Evolutionary conservation across 805 yeast genomes (phyloP).

Genomic region (Ogataea thermomethanolica): DNA sequence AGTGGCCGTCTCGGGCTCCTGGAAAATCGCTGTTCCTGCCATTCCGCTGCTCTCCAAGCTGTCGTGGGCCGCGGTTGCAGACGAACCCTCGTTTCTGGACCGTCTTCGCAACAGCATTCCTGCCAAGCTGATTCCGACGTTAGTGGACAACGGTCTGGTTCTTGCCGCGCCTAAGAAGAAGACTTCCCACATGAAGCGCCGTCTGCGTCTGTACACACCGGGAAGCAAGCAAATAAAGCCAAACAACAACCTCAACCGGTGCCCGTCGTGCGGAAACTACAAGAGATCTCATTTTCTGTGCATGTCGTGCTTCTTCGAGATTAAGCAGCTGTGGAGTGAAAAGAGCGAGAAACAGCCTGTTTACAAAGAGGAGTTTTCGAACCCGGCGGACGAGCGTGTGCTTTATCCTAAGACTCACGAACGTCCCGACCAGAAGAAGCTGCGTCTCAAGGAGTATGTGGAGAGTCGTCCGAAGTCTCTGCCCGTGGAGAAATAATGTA

Average conservation of each 20-base stretch:
- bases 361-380: conserved; percentile 42
- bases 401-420: conserved; percentile 72
- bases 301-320: conserved; percentile 86
- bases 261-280: conserved; percentile 93
- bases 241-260: conserved; percentile 73
- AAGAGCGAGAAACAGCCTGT: conserved; percentile 28
- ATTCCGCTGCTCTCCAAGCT: conserved; percentile 4
- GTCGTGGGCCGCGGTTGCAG: conserved; percentile 1
- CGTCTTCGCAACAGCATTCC: conserved; percentile 4
- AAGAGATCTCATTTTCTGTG: conserved; percentile 89
- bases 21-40: conserved; percentile 4
- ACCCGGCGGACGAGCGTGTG: conserved; percentile 58
- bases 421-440: conserved; percentile 41
- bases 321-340: conserved; percentile 65
- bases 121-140: conserved; percentile 32
- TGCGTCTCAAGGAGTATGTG: conserved; percentile 53
- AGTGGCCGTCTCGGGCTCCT: conserved; percentile 1
- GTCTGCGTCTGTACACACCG: conserved; percentile 79
- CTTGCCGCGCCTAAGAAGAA: conserved; percentile 94
- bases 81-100: conserved; percentile 1
- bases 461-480: conserved; percentile 52
- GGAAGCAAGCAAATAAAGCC: conserved; percentile 78
- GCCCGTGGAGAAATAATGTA: conserved; percentile 39
- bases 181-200: conserved; percentile 78
- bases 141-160: conserved; percentile 66